Base-by-base conservation (phyloP, 345 rosid species). In the Rhodomyrtus tomentosa region DNA sequence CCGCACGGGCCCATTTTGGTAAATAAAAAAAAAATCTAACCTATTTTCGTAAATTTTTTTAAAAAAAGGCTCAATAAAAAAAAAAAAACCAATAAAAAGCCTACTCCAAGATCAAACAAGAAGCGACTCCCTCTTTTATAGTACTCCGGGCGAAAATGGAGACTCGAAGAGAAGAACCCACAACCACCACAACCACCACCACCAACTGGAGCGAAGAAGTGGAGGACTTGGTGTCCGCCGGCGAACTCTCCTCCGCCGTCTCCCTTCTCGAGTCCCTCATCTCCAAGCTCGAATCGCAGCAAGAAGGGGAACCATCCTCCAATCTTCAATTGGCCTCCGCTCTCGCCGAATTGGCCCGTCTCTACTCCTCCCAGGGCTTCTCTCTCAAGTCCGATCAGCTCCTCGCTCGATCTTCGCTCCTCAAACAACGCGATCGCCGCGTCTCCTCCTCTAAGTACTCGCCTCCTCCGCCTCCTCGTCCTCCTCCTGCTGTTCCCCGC, bases 341-440 rank as follows among this genome's bases (percentile, higher is more conserved):
- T 83, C 89, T 93, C 21, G 84, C 87, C 10, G 94, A 95, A 81
- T 89, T 95, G 85, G 94, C 96, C 68, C 85, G 89, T 52, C 93
- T 96, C 85, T 92, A 93, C 88, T 91, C 96, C 79, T 90, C 96
- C 87, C 90, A 89, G 18, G 94, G 96, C 21, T 93, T 93, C 87
- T 93, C 98, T 49, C 94, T 96, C 85, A 95, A 95, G 89, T 88
- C 96, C 86, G 98, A 95, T 48, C 89, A 93, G 42, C 90, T 93
- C 27, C 91, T 87, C 80, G 73, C 92, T 73, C 96, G 96, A 58
- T 93, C 96, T 86, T 86, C 94, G 20, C 81, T 89, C 84, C 84
- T 95, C 80, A 91, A 89, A 73, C 92, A 87, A 52, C 93, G 89
- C 1, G 88, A 91, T 15, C 86, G 74, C 53, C 85, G 50, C n/a